Evolutionary conservation across 2,329 filamentous ascomycete genomes (phyloP).

Genomic region (Pyrenophora seminiperda): DNA sequence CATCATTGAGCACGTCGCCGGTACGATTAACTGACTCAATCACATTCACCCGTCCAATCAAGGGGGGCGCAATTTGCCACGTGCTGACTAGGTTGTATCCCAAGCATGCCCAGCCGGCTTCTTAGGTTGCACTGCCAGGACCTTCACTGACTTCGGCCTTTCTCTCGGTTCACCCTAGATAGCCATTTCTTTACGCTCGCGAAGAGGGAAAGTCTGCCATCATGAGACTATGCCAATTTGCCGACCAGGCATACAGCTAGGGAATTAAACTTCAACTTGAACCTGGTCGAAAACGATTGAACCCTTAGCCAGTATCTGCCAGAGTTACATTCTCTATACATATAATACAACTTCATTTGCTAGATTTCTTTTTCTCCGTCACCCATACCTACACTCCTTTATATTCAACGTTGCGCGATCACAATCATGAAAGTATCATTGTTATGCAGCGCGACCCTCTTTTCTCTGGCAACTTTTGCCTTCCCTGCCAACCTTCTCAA

Average conservation of each 20-base stretch:
- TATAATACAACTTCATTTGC: background rate
- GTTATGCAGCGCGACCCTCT: conserved; percentile 16
- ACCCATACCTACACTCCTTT: background rate
- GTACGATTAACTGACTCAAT: background rate
- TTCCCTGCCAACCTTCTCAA: conserved; percentile 21
- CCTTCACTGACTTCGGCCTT: background rate
- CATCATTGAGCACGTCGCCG: background rate
- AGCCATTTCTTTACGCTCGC: conserved; percentile 1
- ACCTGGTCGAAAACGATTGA: background rate
- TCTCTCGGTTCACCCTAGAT: background rate
- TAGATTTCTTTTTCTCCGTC: background rate
- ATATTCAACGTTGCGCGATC: background rate
- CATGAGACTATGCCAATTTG: background rate
- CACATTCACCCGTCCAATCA: background rate
- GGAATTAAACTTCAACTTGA: background rate
- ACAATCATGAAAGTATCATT: conserved; percentile 17
- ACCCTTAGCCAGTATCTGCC: background rate
- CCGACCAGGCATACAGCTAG: background rate
- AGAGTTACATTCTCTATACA: background rate
- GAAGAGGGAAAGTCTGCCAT: background rate
- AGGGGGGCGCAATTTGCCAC: background rate
- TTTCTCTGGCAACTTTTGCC: conserved; percentile 16
- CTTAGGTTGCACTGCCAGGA: background rate
- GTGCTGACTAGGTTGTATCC: background rate
- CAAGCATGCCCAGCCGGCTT: background rate